Base-by-base conservation (phyloP, 495 filamentous ascomycete species). In the Poronia punctata region DNA sequence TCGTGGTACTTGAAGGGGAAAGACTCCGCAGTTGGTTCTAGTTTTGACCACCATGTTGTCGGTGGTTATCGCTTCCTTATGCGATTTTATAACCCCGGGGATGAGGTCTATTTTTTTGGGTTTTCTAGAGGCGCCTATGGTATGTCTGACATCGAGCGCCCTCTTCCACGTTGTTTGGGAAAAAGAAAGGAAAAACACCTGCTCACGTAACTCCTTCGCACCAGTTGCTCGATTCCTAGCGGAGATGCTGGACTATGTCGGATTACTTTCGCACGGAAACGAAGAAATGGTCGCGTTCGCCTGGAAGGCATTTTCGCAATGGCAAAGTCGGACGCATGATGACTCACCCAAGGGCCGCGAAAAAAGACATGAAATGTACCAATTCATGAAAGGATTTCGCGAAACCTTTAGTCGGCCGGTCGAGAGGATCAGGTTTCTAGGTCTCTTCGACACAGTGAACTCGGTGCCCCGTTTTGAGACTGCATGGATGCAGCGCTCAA, bases 21-120 rank as follows among this genome's bases (percentile, higher is more conserved):
- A 52, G 87, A 95, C 53, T 84, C 82, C 2, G 88, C 87, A 8
- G 64, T 95, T 43, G 88, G 87, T 3, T 82, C 82, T 1, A 87
- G 83, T 0, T 93, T 95, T 46, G 84, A 80, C 46, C 76, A 86
- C 10, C 86, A 93, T 62, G 84, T 86, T 20, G 77, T 92, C 48
- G 86, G 81, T 7, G 86, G 84, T 12, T 93, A 93, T 56, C 85
- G 84, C 45, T 92, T 93, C 60, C 66, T 90, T 23, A 93, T 93
- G 86, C 78, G 83, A 22, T 88, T 86, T 60, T 93, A 93, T 54
- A 65, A 70, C 10, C 76, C 79, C 0, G 87, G 84, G 5, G 84
- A 92, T 46, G 79, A 88, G 53, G 88, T 92, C 38, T 77, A 75
- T 47, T 76, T 92, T 50, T 90, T 92, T 33, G 87, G 87, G 10